Base-by-base conservation (phyloP, 305 asterid genomes). In the Rubia balearica region DNA sequence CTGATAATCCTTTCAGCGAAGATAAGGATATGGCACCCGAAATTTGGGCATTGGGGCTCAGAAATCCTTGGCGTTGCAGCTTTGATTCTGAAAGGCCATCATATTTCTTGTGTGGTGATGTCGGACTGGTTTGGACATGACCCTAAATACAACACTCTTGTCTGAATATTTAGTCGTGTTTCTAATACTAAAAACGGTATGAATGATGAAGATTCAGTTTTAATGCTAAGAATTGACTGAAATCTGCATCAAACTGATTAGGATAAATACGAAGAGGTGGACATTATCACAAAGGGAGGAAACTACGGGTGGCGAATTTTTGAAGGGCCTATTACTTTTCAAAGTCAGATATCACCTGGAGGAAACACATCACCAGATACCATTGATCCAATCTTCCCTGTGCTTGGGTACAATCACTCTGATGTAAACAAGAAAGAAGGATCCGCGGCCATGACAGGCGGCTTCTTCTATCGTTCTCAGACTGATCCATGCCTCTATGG, bases 51-150 rank as follows among this genome's bases (percentile, higher is more conserved):
- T 76, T 83, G 8, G 98, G 98, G 38, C 63, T 93, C 13, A 86
- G 97, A 84, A 83, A 84, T 68, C 98, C 98, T 13, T 93, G 97
- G 98, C 92, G 96, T 17, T 93, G 97, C 65, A 89, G 97, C 85
- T 93, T 93, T 41, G 98, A 93, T 73, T 79, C 97, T 22, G 91
- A 93, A 75, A 85, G 96, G 86, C 97, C 96, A 80, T 84, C 95
- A 33, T 89, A 90, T 78, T 90, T 90, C 82, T 62, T 87, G 36
- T 93, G 98, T 59, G 93, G 90, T 19, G 98, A 90, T 74, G 67
- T 77, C 80, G 98, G 98, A 30, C 84, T 89, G 98, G 98, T 92
- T 69, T 33, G n/a, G 17, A 71, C 38, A 33, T 33, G 38, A 33
- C 38, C 38, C 5, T 33, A 33, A 2, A 33, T 33, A 33, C 38